Conservation (phyloP, 768 basidiomycete species). For the Stropharia rugosoannulata region DNA sequence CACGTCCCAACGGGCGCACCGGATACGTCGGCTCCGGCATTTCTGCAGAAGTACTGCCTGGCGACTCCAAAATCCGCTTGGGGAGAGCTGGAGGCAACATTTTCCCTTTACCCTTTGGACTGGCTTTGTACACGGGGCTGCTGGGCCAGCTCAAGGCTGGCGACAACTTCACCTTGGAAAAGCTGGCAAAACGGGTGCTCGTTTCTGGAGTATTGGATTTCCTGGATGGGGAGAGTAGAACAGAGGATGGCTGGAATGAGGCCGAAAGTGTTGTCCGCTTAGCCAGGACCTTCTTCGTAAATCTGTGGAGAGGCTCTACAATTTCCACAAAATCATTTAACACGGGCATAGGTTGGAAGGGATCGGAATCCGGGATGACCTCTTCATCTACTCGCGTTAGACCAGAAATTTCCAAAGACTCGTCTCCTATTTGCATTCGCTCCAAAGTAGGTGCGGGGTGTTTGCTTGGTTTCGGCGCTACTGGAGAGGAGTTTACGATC, state of each 20-base stretch:
- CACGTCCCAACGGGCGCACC: conserved; percentile 19
- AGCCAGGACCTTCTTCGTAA: not conserved
- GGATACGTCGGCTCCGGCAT: conserved; percentile 29
- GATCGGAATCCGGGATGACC: conserved; percentile 11
- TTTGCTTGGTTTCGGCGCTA: conserved; percentile 10
- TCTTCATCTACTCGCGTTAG: conserved; percentile 7
- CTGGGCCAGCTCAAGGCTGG: conserved; percentile 3
- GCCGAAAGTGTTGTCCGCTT: not conserved
- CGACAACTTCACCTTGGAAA: conserved; percentile 1
- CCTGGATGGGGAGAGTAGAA: conserved; percentile 9
- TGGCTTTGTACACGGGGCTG: conserved; percentile 11
- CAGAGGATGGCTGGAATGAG: not conserved
- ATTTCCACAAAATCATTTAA: conserved; percentile 20
- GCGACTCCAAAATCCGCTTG: conserved; percentile 10
- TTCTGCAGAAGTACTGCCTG: not conserved
- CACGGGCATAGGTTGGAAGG: conserved; percentile 8
- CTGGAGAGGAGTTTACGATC: conserved; percentile 53
- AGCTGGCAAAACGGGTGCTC: not conserved
- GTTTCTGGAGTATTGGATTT: not conserved
- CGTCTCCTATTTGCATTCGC: conserved; percentile 17
- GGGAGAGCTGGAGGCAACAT: conserved; percentile 31
- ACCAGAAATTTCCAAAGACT: conserved; percentile 26
- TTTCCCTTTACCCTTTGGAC: conserved; percentile 9
- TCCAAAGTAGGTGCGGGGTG: not conserved
- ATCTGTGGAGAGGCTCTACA: conserved; percentile 10